phyloP scores from a whole-genome alignment of 1,139 yeast genomes.

The Zygoascus sp. region DNA sequence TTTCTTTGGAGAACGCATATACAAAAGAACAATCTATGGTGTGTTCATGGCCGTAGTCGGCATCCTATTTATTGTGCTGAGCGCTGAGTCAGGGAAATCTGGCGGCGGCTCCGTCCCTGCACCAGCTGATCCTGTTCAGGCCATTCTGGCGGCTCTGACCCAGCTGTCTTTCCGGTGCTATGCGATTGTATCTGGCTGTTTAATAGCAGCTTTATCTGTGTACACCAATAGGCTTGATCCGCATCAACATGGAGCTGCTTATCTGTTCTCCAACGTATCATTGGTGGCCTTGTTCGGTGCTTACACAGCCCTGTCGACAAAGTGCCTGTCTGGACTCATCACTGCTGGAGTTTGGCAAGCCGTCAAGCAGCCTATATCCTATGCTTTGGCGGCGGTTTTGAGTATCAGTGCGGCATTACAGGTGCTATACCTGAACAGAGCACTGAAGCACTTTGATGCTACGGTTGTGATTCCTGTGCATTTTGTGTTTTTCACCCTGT shows the following conservation, averaged over 20 bases:
- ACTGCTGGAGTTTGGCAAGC: conserved; percentile 31
- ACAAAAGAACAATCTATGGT: conserved; percentile 36
- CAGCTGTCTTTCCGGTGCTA: conserved; percentile 30
- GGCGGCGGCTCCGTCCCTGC: conserved; percentile 16
- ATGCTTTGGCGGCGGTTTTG: conserved; percentile 32
- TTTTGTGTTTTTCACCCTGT: conserved; percentile 42
- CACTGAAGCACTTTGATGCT: conserved; percentile 39
- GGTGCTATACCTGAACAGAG: conserved; percentile 37
- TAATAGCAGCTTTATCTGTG: conserved; percentile 18
- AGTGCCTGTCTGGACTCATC: conserved; percentile 37
- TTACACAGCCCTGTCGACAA: conserved; percentile 42
- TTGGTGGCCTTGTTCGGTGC: conserved; percentile 45
- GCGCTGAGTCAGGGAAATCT: conserved; percentile 26
- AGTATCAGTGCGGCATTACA: conserved; percentile 39
- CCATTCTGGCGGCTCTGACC: conserved; percentile 29
- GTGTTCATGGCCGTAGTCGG: conserved; percentile 40
- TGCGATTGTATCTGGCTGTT: conserved; percentile 23
- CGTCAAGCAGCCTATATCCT: conserved; percentile 32
- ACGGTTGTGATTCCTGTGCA: conserved; percentile 46
- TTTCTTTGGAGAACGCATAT: conserved; percentile 39
- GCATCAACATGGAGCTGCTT: conserved; percentile 6
- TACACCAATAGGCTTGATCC: conserved; percentile 9
- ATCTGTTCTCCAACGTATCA: conserved; percentile 29
- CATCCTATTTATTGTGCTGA: conserved; percentile 38
- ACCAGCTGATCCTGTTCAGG: conserved; percentile 31